Conservation (phyloP, 2,329 filamentous ascomycete species). For the Phialophora chinensis region DNA sequence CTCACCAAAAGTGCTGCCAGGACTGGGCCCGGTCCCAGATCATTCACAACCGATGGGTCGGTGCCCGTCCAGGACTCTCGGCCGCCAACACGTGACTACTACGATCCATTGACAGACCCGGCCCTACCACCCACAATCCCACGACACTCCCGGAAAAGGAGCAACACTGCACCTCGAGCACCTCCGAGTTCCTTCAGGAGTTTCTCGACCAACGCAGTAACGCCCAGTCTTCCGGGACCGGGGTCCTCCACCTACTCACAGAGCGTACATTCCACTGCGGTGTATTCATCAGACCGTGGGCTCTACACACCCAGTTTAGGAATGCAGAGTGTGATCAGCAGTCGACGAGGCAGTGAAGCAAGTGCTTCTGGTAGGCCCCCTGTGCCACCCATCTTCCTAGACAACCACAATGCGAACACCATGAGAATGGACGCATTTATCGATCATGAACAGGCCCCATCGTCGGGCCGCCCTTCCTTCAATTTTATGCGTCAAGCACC, state of each 20-base stretch:
- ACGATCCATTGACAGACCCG: slow-evolving; percentile 48
- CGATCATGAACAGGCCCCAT: slow-evolving; percentile 46
- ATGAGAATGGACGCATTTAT: slow-evolving; percentile 98
- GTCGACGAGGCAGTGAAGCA: slow-evolving; percentile 51
- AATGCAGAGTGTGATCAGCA: slow-evolving; percentile 50
- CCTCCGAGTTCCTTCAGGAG: slow-evolving; percentile 77
- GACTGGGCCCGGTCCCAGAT: slow-evolving; percentile 48
- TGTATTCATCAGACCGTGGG: slow-evolving; percentile 36
- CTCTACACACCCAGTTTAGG: slow-evolving; percentile 43
- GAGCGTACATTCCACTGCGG: slow-evolving; percentile 36
- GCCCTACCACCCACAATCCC: slow-evolving; percentile 61
- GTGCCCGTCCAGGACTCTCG: slow-evolving; percentile 41
- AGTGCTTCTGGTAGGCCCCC: slow-evolving; percentile 64
- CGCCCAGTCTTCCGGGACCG: slow-evolving; percentile 33
- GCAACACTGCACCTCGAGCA: slow-evolving; percentile 79
- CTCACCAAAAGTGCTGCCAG: slow-evolving; percentile 76
- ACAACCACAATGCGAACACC: slow-evolving; percentile 55
- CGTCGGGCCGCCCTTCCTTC: slow-evolving; percentile 39
- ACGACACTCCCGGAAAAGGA: slow-evolving; percentile 80
- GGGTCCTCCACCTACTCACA: slow-evolving; percentile 35
- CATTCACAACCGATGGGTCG: slow-evolving; percentile 45
- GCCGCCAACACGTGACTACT: slow-evolving; percentile 36
- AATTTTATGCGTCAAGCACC: slow-evolving; percentile 27
- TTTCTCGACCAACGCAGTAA: slow-evolving; percentile 64
- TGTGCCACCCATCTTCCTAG: slow-evolving; percentile 65